Percentiles rank a stretch among this genome's conserved stretches.
Conservation (phyloP, 495 filamentous ascomycete genomes). For the Ramalina intermedia region DNA sequence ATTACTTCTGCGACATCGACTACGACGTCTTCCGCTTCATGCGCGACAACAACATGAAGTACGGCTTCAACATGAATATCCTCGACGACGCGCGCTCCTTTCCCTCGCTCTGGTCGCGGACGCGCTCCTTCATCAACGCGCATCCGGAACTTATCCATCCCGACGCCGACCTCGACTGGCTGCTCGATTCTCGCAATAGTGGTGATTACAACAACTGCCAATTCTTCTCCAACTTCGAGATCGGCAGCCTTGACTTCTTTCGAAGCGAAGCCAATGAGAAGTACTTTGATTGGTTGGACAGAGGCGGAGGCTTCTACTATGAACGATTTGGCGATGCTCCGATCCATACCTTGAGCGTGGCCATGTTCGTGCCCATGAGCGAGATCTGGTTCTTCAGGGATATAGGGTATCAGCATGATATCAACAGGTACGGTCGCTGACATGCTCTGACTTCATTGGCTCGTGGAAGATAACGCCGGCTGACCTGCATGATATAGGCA, state of each 20-base stretch:
- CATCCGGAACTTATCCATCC: constrained; percentile 33
- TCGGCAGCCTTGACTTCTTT: constrained; percentile 47
- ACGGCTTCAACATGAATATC: constrained; percentile 47
- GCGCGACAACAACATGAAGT: constrained; percentile 77
- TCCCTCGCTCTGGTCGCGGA: constrained; percentile 33
- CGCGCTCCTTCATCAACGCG: constrained; percentile 28
- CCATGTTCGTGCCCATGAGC: constrained; percentile 27
- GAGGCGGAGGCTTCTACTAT: constrained; percentile 45
- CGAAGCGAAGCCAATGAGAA: constrained; percentile 38
- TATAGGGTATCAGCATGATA: constrained; percentile 39
- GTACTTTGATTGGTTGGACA: constrained; percentile 44
- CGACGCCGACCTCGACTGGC: constrained; percentile 36
- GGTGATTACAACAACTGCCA: constrained; percentile 38
- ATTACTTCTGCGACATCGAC: constrained; percentile 57
- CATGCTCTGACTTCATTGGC: background rate
- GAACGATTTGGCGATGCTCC: constrained; percentile 51
- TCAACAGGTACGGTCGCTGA: constrained; percentile 22
- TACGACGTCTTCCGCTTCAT: constrained; percentile 86
- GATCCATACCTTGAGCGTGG: constrained; percentile 41
- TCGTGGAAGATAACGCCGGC: background rate
- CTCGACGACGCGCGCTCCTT: constrained; percentile 37
- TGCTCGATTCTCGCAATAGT: constrained; percentile 24
- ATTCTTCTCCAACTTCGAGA: constrained; percentile 49
- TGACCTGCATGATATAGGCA: constrained; percentile 11
- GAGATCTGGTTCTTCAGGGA: constrained; percentile 34